Conservation (phyloP, 1,284 basidiomycete species). For the Leccinum subspadiceum region DNA sequence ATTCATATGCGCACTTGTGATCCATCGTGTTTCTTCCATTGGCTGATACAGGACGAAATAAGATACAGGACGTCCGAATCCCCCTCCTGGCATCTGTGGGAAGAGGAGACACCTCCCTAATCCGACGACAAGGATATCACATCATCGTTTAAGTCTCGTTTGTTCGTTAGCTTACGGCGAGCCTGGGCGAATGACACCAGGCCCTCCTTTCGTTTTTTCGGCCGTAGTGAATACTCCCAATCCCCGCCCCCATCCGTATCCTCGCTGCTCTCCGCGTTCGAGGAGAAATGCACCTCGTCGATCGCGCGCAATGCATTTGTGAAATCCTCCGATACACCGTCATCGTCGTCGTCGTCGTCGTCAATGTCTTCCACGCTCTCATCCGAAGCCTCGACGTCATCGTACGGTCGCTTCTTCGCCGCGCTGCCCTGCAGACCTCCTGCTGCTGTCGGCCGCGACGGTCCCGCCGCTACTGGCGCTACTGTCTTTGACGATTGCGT, state of each 20-base stretch:
- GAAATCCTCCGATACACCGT: constrained; percentile 23
- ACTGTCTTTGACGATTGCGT: background rate
- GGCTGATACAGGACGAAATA: background rate
- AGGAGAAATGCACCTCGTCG: constrained; percentile 8
- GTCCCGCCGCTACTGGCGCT: constrained; percentile 8
- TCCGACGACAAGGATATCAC: constrained; percentile 34
- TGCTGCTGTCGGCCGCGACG: constrained; percentile 10
- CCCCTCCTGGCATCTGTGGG: too few relatives aligned
- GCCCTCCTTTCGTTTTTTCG: constrained; percentile 17
- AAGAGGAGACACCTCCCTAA: constrained; percentile 4
- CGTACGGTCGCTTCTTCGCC: constrained; percentile 12
- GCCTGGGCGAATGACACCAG: background rate
- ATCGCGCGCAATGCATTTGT: constrained; percentile 22
- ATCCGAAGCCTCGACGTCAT: constrained; percentile 10
- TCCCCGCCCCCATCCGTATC: constrained; percentile 27
- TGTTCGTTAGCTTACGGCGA: background rate
- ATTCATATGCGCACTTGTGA: background rate
- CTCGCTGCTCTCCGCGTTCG: constrained; percentile 22
- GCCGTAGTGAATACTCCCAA: constrained; percentile 28
- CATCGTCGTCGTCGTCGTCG: background rate
- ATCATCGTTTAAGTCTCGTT: constrained; percentile 16
- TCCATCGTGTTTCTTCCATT: background rate
- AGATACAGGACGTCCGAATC: background rate
- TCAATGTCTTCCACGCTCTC: background rate
- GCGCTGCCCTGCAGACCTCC: background rate